Conservation (phyloP, 345 rosid species). For the Citrus inodora region DNA sequence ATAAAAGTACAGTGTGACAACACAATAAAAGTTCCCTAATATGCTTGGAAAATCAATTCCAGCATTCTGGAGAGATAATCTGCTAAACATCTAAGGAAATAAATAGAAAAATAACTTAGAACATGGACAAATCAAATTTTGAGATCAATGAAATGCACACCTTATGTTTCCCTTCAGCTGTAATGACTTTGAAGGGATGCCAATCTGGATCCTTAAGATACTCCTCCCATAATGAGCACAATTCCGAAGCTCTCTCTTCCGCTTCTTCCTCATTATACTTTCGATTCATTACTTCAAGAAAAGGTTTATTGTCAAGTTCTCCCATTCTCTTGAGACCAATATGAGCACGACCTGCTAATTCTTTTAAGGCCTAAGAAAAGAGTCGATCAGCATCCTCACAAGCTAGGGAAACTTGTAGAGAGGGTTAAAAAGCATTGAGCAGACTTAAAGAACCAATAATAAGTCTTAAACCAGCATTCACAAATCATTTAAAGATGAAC, state of each 20-base stretch:
- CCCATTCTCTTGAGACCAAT: conserved; percentile 96
- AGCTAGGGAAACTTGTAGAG: neutral
- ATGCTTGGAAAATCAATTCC: neutral
- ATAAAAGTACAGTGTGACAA: neutral
- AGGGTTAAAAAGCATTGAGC: neutral
- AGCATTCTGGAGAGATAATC: neutral
- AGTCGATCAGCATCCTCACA: conserved; percentile 17
- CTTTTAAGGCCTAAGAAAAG: conserved; percentile 55
- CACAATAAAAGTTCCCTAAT: neutral
- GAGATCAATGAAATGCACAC: conserved; percentile 33
- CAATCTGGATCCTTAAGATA: conserved; percentile 89
- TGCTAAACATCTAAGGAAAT: neutral
- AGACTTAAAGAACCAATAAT: conserved; percentile 2
- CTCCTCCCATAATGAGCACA: conserved; percentile 92
- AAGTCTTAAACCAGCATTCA: neutral
- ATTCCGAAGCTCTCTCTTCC: conserved; percentile 66
- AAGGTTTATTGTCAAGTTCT: conserved; percentile 77
- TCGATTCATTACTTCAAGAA: conserved; percentile 73
- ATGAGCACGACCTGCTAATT: conserved; percentile 35
- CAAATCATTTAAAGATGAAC: neutral
- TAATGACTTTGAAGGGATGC: conserved; percentile 78
- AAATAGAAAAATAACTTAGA: neutral
- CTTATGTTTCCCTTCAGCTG: conserved; percentile 55
- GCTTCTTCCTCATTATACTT: conserved; percentile 64
- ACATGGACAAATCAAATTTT: neutral